phyloP scores from a whole-genome alignment of 768 basidiomycete genomes.

The Mycena alexandri region DNA sequence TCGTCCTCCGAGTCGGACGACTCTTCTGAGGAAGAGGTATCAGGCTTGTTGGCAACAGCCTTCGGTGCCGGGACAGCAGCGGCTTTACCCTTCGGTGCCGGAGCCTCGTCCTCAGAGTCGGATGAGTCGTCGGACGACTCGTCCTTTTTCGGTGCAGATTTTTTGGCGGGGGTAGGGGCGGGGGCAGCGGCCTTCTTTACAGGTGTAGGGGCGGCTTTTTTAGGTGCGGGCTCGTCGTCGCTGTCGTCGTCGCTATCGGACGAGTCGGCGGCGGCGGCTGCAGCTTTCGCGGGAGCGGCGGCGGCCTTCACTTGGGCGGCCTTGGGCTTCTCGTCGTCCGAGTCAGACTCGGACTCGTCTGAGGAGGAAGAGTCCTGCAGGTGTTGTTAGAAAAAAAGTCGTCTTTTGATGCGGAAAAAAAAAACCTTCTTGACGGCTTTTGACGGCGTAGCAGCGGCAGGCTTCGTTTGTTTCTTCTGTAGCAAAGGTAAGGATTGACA shows the following conservation, averaged over 20 bases:
- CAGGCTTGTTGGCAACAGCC: constrained; percentile 36
- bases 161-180: constrained; percentile 38
- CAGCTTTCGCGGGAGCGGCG: constrained; percentile 46
- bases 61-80: constrained; percentile 36
- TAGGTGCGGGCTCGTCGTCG: constrained; percentile 42
- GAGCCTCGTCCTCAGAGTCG: constrained; percentile 43
- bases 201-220: constrained; percentile 44
- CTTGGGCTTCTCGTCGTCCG: constrained; percentile 71
- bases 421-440: constrained; percentile 44
- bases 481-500: constrained; percentile 9
- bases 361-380: constrained; percentile 46
- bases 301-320: constrained; percentile 61
- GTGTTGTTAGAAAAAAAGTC: not conserved
- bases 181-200: constrained; percentile 46
- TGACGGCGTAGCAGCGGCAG: constrained; percentile 12
- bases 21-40: constrained; percentile 46
- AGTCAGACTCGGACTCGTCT: constrained; percentile 61
- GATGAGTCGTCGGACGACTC: constrained; percentile 47
- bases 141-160: constrained; percentile 46
- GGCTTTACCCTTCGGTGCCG: constrained; percentile 28
- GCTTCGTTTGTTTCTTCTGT: constrained; percentile 34
- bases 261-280: constrained; percentile 50
- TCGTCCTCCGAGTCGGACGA: constrained; percentile 47
- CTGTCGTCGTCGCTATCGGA: constrained; percentile 45
- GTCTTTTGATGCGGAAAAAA: not conserved